Evolutionary conservation across 176 grass and related monocot species (phyloP).

Genomic region (Eleusine coracana): DNA sequence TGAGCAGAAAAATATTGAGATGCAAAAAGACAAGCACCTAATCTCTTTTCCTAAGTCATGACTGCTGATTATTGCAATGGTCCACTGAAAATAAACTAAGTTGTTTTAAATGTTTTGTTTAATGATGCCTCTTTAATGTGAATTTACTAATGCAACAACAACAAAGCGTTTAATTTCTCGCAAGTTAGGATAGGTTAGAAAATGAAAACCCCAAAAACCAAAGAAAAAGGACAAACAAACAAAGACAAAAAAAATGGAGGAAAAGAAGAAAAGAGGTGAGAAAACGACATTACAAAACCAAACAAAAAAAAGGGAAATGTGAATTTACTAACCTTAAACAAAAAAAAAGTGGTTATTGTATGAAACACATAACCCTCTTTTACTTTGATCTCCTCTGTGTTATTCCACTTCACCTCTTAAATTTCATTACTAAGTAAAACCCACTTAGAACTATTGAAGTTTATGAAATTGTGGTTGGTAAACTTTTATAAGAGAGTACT

Average conservation of each 20-base stretch:
- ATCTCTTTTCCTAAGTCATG: not conserved
- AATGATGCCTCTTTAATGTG: not conserved
- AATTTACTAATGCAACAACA: no score
- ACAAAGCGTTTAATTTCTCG: no score
- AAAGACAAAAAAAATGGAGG: no score
- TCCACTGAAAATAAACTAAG: not conserved
- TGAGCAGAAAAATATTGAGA: not conserved
- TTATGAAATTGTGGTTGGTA: not conserved
- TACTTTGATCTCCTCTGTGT: not conserved
- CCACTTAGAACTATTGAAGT: not conserved
- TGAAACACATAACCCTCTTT: not conserved
- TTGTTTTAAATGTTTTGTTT: not conserved
- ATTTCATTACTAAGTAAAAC: not conserved
- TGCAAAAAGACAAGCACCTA: not conserved
- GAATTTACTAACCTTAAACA: not conserved
- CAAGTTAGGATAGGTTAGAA: no score
- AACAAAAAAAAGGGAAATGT: no score
- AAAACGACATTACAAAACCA: no score
- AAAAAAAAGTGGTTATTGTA: not conserved
- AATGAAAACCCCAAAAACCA: no score
- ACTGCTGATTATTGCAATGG: not conserved
- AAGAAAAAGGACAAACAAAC: no score
- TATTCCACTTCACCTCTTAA: not conserved
- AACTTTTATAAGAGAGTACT: no score
- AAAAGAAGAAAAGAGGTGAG: no score